Evolutionary conservation across 306 rosid genomes (phyloP).

Genomic region (Acacia melanoxylon): DNA sequence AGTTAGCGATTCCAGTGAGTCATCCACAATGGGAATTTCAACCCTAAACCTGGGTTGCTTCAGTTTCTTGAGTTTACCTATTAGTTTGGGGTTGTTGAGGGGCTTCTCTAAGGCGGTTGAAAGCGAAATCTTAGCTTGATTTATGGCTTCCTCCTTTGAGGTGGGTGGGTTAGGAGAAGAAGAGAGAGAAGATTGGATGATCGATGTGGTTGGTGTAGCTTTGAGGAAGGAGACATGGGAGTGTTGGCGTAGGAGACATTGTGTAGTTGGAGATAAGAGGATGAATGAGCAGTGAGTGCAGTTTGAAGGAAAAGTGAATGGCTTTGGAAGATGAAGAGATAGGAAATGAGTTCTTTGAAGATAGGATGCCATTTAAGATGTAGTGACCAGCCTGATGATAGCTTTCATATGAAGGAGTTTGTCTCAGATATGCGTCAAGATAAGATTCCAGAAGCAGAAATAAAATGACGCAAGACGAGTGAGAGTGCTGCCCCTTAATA

Average conservation of each 20-base stretch:
- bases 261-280: conserved; percentile 25
- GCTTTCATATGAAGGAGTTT: conserved; percentile 21
- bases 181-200: conserved; percentile 45
- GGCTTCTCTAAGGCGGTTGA: conserved; percentile 71
- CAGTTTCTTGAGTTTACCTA: conserved; percentile 63
- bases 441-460: conserved; percentile 32
- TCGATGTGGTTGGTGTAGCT: conserved; percentile 30
- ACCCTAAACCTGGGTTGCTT: conserved; percentile 75
- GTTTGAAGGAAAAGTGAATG: conserved; percentile 28
- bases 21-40: conserved; percentile 78
- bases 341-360: conserved; percentile 40
- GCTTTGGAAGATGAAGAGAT: conserved; percentile 36
- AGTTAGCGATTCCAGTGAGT: conserved; percentile 65
- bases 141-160: conserved; percentile 77
- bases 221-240: conserved; percentile 38
- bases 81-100: conserved; percentile 70
- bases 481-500: not conserved
- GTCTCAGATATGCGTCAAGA: conserved; percentile 24
- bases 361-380: conserved; percentile 56
- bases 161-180: conserved; percentile 74
- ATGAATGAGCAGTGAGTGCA: conserved; percentile 33
- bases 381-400: not conserved
- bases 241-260: conserved; percentile 27
- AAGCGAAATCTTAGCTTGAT: conserved; percentile 82
- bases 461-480: not conserved